Base-by-base conservation (phyloP, 2,329 filamentous ascomycete species). In the Aquanectria penicillioides region DNA sequence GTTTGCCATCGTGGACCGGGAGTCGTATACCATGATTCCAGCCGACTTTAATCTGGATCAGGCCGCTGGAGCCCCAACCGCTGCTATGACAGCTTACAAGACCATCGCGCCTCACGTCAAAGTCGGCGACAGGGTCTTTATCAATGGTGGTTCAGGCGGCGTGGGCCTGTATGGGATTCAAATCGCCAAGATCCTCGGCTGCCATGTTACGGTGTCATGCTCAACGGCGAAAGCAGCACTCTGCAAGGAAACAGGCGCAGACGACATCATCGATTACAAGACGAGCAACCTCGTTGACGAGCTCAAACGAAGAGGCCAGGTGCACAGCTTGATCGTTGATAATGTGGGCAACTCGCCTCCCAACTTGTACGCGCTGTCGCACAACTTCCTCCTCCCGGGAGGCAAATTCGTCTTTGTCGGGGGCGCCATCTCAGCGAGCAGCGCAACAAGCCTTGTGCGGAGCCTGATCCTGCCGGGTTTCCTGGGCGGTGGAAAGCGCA, bases 101-200 rank as follows among this genome's bases (percentile, higher is more conserved):
- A 73, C 72, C 37, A 76, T 85, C 25, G 72, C 83, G 36, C 78
- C 78, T 3, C 73, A 81, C 55, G 78, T 83, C 54, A 78, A 78
- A 47, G 59, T 72, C 4, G 85, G 85, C n/a, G 80, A 84, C 49
- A 83, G 80, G 65, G 78, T 91, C 11, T 86, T 90, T 58, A 83
- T 91, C 69, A 90, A 90, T 58, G 87, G 86, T 6, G 86, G 87
- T 0, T 86, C 83, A 0, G 89, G 89, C 2, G 89, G 88, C 1
- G 82, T 81, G 1, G 89, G 89, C 2, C 80, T 82, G 0, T 89
- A 81, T 59, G 83, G 79, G 0, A 85, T 91, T 41, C 89, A 91
- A 68, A 81, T 90, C 20, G 88, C 86, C 7, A 90, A 90, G 67
- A 74, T 78, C 0, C 64, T 87, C 4, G 88, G 87, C 0, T 88